phyloP scores from a whole-genome alignment of 495 filamentous ascomycete species.

The Aspergillus ostianus region DNA sequence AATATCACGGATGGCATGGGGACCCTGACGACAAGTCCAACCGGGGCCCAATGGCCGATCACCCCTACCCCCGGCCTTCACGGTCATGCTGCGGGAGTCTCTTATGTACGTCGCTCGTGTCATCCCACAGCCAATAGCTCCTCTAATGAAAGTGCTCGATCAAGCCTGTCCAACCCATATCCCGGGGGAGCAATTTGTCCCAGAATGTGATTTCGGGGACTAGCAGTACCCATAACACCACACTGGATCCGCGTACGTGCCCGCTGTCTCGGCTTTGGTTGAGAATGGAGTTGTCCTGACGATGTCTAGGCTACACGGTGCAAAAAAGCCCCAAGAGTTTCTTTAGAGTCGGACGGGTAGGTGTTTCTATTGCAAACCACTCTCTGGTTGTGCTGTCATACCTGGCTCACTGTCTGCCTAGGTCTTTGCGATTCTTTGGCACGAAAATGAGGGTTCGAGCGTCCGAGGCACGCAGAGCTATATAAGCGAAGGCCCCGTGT shows the following conservation, averaged over 20 bases:
- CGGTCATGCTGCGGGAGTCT: neutral
- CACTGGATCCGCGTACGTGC: constrained; percentile 18
- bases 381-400: neutral
- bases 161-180: neutral
- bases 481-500: constrained; percentile 7
- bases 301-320: constrained; percentile 16
- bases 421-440: constrained; percentile 36
- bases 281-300: constrained; percentile 1
- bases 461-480: constrained; percentile 15
- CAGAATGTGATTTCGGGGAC: neutral
- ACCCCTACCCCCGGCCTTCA: neutral
- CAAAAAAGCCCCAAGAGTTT: constrained; percentile 16
- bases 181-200: neutral
- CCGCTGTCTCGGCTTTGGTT: neutral
- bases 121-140: neutral
- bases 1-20: neutral
- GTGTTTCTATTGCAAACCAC: neutral
- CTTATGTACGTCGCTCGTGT: neutral
- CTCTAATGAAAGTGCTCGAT: neutral
- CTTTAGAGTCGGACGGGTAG: constrained; percentile 26
- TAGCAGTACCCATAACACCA: neutral
- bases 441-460: constrained; percentile 24
- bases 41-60: neutral
- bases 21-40: neutral
- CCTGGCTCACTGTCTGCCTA: constrained; percentile 7